Percentiles rank a stretch among this genome's conserved stretches.
These are phyloP conservation scores for Sabuloglossum arenarium DNA, from an alignment of 495 filamentous ascomycete species.

Conservation along the genomic window DNA sequence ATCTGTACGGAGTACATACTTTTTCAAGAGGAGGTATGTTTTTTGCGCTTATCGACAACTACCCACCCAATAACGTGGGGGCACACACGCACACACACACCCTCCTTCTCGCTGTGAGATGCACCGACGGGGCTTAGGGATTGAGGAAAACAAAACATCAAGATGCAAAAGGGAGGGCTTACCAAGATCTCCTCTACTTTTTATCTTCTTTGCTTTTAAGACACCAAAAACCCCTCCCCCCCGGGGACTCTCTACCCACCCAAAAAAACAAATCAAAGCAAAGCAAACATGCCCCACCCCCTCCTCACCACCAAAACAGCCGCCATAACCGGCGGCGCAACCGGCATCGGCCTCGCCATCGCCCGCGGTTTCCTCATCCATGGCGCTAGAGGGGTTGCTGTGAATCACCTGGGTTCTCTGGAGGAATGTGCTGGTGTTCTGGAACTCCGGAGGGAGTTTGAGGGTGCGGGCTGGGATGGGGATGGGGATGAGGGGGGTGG, in stretches of 20 bases:
- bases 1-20: too few relatives aligned
- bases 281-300: not conserved
- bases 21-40: too few relatives aligned
- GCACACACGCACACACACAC: too few relatives aligned
- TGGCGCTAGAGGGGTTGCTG: slow-evolving; percentile 9
- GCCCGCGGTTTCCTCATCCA: slow-evolving; percentile 10
- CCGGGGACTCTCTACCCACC: too few relatives aligned
- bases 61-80: not conserved
- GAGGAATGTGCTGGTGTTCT: not conserved
- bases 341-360: slow-evolving; percentile 21
- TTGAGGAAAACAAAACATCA: not conserved
- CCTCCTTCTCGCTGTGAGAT: not conserved
- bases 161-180: not conserved
- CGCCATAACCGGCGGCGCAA: slow-evolving; percentile 20
- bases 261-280: too few relatives aligned
- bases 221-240: not conserved
- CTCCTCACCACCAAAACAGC: slow-evolving; percentile 9
- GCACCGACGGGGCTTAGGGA: not conserved
- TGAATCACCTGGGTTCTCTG: slow-evolving; percentile 46
- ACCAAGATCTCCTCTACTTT: too few relatives aligned
- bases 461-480: not conserved
- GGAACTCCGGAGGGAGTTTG: slow-evolving; percentile 18
- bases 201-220: too few relatives aligned
- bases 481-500: not conserved
- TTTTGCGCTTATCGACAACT: not conserved